phyloP scores from a whole-genome alignment of 78 protist species.

The Monosiga brevicollis region DNA sequence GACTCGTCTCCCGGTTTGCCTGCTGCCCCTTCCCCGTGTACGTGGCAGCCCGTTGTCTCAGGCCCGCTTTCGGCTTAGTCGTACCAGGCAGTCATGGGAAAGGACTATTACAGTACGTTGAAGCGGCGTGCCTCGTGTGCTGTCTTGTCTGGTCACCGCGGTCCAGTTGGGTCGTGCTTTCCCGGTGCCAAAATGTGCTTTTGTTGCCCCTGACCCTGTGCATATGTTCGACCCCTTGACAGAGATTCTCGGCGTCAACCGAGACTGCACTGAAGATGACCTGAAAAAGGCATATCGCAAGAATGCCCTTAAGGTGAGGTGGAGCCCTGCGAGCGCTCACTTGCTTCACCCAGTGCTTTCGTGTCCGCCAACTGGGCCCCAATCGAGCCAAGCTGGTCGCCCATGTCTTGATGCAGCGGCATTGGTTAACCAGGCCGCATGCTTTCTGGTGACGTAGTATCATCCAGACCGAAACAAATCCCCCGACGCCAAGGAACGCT shows the following conservation, averaged over 20 bases:
- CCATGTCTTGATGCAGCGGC: not conserved
- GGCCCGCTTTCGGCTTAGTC: no score
- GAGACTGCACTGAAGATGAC: not conserved
- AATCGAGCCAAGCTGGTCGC: not conserved
- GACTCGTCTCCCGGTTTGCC: no score
- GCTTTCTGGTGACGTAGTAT: not conserved
- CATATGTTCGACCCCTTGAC: no score
- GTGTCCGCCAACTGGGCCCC: not conserved
- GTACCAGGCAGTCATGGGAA: not conserved
- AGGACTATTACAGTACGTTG: not conserved
- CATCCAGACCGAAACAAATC: constrained; percentile 49
- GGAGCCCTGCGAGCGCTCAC: no score
- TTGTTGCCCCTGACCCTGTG: no score
- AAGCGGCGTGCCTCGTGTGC: no score
- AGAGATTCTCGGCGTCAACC: not conserved
- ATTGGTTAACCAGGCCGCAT: not conserved
- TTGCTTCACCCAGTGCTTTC: not conserved
- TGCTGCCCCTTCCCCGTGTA: no score
- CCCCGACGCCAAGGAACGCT: constrained; percentile 15
- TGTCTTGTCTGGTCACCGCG: no score
- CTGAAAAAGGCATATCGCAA: not conserved
- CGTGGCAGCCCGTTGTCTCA: no score
- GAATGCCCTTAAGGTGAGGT: not conserved
- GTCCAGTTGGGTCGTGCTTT: no score
- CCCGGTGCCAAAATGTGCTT: no score